Percentiles rank a stretch among this genome's conserved stretches.
Evolutionary conservation across 805 yeast species (phyloP).

Genomic region (Candida ponderosae): DNA sequence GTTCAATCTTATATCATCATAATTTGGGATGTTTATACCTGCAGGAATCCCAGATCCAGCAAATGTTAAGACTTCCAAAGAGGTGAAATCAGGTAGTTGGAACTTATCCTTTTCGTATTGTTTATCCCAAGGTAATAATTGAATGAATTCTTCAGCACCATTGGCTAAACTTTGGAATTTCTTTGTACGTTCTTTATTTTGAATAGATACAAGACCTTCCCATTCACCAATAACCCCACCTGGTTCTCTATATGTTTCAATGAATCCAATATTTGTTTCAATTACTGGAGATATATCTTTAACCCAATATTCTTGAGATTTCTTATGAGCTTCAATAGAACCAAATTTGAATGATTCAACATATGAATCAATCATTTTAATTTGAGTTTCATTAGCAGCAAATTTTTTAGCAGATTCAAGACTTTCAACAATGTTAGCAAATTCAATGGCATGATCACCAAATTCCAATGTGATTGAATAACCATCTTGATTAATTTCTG

Average conservation of each 20-base stretch:
- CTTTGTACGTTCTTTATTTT: conserved; percentile 77
- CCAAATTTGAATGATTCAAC: conserved; percentile 71
- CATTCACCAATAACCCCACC: conserved; percentile 90
- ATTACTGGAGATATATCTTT: conserved; percentile 75
- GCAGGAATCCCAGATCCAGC: conserved; percentile 90
- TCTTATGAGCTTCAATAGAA: conserved; percentile 76
- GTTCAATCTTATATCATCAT: conserved; percentile 79
- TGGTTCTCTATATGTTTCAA: conserved; percentile 90
- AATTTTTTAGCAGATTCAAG: conserved; percentile 48
- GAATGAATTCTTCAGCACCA: conserved; percentile 57
- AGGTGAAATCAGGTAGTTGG: conserved; percentile 89
- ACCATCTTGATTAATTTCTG: conserved; percentile 30
- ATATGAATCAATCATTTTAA: conserved; percentile 57
- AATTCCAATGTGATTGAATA: conserved; percentile 45
- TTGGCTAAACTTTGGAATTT: conserved; percentile 67
- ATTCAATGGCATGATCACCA: conserved; percentile 73
- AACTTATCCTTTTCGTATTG: conserved; percentile 77
- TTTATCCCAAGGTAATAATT: conserved; percentile 68
- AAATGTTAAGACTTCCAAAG: conserved; percentile 82
- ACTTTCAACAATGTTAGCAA: conserved; percentile 47
- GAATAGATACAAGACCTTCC: conserved; percentile 89
- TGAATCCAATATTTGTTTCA: conserved; percentile 82
- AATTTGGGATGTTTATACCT: conserved; percentile 89
- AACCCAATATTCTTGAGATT: conserved; percentile 83
- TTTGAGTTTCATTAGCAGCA: conserved; percentile 71